These are phyloP conservation scores for Aspergillus avenaceus DNA, from an alignment of 495 filamentous ascomycete genomes.

Conservation along the genomic window DNA sequence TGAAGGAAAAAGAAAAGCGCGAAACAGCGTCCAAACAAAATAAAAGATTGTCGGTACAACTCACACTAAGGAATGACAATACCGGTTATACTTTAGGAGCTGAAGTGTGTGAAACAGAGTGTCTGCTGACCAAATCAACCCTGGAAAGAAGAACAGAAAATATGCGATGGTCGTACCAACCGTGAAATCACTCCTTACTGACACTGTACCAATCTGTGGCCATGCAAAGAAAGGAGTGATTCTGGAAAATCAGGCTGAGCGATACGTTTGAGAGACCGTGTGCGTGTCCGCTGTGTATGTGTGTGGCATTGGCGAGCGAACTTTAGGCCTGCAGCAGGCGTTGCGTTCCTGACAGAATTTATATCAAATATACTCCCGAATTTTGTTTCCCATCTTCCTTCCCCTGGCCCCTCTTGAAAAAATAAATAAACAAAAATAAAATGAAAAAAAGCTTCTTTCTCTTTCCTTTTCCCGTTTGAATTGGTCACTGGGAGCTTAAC, in stretches of 20 bases:
- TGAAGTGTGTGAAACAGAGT: constrained; percentile 3
- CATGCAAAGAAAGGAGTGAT: constrained; percentile 10
- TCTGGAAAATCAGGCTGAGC: constrained; percentile 18
- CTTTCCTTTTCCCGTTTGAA: not conserved
- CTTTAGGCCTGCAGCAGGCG: constrained; percentile 12
- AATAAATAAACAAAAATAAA: not conserved
- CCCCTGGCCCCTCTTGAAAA: not conserved
- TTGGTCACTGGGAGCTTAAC: not conserved
- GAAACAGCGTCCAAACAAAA: constrained; percentile 3
- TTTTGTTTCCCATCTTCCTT: too few species aligned
- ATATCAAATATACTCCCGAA: constrained; percentile 12
- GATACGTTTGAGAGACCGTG: constrained; percentile 13
- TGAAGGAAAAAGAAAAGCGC: constrained; percentile 8
- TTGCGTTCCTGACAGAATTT: constrained; percentile 18
- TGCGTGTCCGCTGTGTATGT: constrained; percentile 20
- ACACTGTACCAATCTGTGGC: constrained; percentile 8
- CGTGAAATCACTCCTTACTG: constrained; percentile 4
- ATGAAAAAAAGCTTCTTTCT: not conserved
- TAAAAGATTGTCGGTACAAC: constrained; percentile 6
- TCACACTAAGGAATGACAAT: constrained; percentile 4
- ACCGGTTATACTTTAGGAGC: not conserved
- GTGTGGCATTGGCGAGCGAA: constrained; percentile 20
- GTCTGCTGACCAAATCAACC: constrained; percentile 11
- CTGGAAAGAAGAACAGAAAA: not conserved
- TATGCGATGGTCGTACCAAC: constrained; percentile 5